Percentiles rank a stretch among this genome's conserved stretches.
These are phyloP conservation scores for Friedmanniomyces endolithicus DNA, from an alignment of 495 filamentous ascomycete genomes.

Conservation along the genomic window DNA sequence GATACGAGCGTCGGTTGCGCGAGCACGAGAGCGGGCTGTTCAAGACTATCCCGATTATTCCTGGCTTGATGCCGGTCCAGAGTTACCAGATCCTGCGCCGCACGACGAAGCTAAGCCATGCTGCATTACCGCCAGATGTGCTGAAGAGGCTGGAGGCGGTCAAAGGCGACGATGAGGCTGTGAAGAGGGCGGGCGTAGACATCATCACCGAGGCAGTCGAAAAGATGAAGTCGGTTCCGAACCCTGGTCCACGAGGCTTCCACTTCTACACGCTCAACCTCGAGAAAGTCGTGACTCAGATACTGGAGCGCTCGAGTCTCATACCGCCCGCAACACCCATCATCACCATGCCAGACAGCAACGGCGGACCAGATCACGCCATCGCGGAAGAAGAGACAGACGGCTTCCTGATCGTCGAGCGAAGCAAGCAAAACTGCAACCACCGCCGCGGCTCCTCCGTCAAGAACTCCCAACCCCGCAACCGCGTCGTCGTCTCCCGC, in stretches of 20 bases:
- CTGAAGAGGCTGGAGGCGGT: constrained; percentile 62
- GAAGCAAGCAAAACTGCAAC: constrained; percentile 12
- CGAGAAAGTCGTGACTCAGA: constrained; percentile 89
- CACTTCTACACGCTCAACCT: constrained; percentile 97
- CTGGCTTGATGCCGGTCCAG: constrained; percentile 94
- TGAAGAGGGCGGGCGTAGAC: constrained; percentile 56
- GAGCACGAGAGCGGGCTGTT: constrained; percentile 77
- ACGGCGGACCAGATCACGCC: constrained; percentile 35
- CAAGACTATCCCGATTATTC: constrained; percentile 80
- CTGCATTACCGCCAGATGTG: constrained; percentile 59
- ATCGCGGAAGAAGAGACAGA: constrained; percentile 37
- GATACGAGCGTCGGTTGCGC: constrained; percentile 65
- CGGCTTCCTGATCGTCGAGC: constrained; percentile 22
- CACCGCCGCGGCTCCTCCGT: constrained; percentile 31
- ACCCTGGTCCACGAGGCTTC: constrained; percentile 57
- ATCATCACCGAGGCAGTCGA: constrained; percentile 60
- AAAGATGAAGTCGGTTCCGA: constrained; percentile 49
- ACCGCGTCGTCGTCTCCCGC: constrained; percentile 66
- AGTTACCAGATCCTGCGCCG: constrained; percentile 89
- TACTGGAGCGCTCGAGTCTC: constrained; percentile 73
- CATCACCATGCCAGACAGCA: neutral
- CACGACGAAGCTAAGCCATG: constrained; percentile 91
- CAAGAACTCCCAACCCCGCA: constrained; percentile 56
- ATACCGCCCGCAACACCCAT: constrained; percentile 41
- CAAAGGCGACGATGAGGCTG: constrained; percentile 80